Conservation (phyloP, 2,329 filamentous ascomycete genomes). For the Aphanocladium album region DNA sequence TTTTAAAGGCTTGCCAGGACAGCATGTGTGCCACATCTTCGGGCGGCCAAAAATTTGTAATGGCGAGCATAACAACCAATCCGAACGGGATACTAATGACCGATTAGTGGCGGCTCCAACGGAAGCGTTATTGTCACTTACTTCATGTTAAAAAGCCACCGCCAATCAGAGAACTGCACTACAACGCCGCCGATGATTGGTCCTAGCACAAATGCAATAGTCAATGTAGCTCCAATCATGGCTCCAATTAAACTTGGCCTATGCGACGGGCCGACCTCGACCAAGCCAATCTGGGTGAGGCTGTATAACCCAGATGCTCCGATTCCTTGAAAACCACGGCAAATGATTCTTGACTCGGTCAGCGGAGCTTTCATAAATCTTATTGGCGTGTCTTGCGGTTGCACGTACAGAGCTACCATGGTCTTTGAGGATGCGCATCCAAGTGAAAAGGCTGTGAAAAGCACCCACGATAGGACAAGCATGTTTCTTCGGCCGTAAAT, state of each 20-base stretch:
- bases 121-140: slow-evolving; percentile 25
- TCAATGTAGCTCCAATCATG: slow-evolving; percentile 51
- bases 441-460: slow-evolving; percentile 52
- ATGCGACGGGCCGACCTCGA: slow-evolving; percentile 51
- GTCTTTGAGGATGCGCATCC: slow-evolving; percentile 46
- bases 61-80: slow-evolving; percentile 38
- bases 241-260: slow-evolving; percentile 50
- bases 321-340: slow-evolving; percentile 54
- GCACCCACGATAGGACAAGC: slow-evolving; percentile 45
- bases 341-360: too few relatives aligned
- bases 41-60: slow-evolving; percentile 43
- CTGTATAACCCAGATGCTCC: slow-evolving; percentile 59
- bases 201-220: slow-evolving; percentile 53
- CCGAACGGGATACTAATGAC: slow-evolving; percentile 46
- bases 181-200: slow-evolving; percentile 54
- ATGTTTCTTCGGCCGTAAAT: slow-evolving; percentile 52
- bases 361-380: too few relatives aligned
- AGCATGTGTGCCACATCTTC: slow-evolving; percentile 31
- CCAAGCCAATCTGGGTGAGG: slow-evolving; percentile 51
- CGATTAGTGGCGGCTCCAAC: slow-evolving; percentile 15
- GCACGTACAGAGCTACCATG: slow-evolving; percentile 47
- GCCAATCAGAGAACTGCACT: slow-evolving; percentile 49
- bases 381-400: too few relatives aligned
- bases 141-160: slow-evolving; percentile 60
- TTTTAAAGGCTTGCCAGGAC: slow-evolving; percentile 38